Conservation (phyloP, 139 green algal species). For the Chlamydomonas sp. region DNA sequence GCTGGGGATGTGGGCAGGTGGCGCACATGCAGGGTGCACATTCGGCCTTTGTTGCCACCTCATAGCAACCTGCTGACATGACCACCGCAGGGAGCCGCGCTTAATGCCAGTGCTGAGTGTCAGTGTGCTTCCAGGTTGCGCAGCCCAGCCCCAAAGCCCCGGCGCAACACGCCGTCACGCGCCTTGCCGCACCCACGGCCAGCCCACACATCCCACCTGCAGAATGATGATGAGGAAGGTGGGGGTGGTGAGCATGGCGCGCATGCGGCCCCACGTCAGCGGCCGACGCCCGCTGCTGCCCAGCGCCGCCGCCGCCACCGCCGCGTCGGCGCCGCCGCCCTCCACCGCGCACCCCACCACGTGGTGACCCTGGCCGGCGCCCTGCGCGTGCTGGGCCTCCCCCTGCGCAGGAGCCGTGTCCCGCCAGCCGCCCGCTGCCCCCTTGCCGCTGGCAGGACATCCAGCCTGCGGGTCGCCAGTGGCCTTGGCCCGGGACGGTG, state of each 20-base stretch:
- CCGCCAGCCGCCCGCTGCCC: background rate
- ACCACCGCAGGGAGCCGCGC: too few relatives aligned
- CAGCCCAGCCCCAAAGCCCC: constrained; percentile 7
- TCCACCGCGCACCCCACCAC: background rate
- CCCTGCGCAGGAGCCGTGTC: background rate
- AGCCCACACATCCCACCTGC: constrained; percentile 23
- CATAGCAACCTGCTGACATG: too few relatives aligned
- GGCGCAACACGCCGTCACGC: constrained; percentile 9
- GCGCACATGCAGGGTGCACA: too few relatives aligned
- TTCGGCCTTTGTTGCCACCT: too few relatives aligned
- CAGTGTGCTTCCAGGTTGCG: too few relatives aligned
- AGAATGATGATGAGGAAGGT: constrained; percentile 64
- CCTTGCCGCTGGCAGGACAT: background rate
- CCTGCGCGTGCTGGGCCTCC: too few relatives aligned
- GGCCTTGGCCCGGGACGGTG: too few relatives aligned
- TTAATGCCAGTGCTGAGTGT: too few relatives aligned
- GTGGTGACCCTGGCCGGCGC: background rate
- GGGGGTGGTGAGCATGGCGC: constrained; percentile 45
- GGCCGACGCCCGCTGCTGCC: background rate
- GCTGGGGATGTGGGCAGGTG: too few relatives aligned
- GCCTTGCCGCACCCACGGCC: background rate
- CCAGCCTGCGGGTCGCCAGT: too few relatives aligned
- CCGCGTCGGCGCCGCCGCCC: background rate
- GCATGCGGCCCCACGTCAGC: constrained; percentile 28
- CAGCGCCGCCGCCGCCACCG: background rate